Evolutionary conservation across 1,139 yeast species (phyloP).

Genomic region (Zygosaccharomyces pseudobailii): DNA sequence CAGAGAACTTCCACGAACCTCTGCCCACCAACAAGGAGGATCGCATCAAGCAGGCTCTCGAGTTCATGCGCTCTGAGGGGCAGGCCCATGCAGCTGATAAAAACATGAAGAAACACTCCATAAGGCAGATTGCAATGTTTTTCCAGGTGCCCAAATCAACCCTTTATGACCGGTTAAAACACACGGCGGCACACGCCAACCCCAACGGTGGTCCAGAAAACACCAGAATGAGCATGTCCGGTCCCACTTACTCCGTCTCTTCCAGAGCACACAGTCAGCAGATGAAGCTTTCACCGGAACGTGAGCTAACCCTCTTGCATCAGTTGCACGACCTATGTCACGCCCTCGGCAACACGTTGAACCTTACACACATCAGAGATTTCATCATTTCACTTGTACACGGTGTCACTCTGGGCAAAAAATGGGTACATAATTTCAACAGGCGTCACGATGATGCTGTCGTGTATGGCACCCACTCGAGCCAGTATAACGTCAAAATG

Average conservation of each 20-base stretch:
- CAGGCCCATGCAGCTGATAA: conserved; percentile 10
- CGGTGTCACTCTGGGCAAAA: conserved; percentile 20
- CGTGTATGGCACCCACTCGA: conserved; percentile 19
- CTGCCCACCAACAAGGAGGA: conserved; percentile 23
- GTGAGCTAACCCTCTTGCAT: conserved; percentile 14
- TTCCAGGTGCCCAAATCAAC: conserved; percentile 28
- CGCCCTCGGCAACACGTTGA: conserved; percentile 21
- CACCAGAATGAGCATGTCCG: background rate
- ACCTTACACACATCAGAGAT: conserved; percentile 19
- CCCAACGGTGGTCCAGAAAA: background rate
- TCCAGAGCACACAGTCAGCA: conserved; percentile 20
- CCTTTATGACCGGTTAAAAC: conserved; percentile 23
- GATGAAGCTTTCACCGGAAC: conserved; percentile 24
- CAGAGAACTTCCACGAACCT: conserved; percentile 13
- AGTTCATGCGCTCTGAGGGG: conserved; percentile 17
- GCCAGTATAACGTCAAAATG: conserved; percentile 14
- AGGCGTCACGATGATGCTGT: conserved; percentile 20
- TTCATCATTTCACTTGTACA: conserved; percentile 15
- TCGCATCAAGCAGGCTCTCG: conserved; percentile 23
- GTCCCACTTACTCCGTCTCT: conserved; percentile 9
- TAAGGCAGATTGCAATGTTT: conserved; percentile 24
- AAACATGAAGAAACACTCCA: conserved; percentile 20
- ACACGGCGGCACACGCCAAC: conserved; percentile 5
- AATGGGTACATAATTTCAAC: conserved; percentile 25
- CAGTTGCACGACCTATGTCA: conserved; percentile 16